Evolutionary conservation across 305 asterid species (phyloP).

Genomic region (Rubia peregrina): DNA sequence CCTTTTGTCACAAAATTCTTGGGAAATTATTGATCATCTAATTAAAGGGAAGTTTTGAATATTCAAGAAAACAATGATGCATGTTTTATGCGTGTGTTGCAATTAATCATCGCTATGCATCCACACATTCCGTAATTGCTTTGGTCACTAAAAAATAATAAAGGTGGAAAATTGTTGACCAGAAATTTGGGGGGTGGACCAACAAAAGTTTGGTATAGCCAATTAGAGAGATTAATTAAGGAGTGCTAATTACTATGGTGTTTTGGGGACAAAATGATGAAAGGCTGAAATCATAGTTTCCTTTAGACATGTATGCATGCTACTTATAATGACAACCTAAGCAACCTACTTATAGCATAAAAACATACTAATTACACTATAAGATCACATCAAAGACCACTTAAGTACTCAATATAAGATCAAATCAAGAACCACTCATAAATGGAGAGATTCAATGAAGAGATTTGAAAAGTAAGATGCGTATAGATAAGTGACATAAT

Average conservation of each 20-base stretch:
- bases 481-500: too few relatives aligned
- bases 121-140: neutral
- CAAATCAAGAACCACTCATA: too few relatives aligned
- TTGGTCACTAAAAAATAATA: neutral
- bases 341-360: neutral
- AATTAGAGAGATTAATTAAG: neutral
- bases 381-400: neutral
- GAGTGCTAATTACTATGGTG: neutral
- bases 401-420: too few relatives aligned
- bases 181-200: neutral
- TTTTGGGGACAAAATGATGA: constrained; percentile 1
- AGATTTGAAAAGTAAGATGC: too few relatives aligned
- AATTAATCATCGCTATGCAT: neutral
- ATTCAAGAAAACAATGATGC: constrained; percentile 1
- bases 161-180: neutral
- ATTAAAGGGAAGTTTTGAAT: neutral
- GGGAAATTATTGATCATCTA: neutral
- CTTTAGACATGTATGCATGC: neutral
- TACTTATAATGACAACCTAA: constrained; percentile 1
- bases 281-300: neutral
- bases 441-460: too few relatives aligned
- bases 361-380: neutral
- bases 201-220: neutral
- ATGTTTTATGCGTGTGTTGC: neutral
- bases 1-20: neutral